Base-by-base conservation (phyloP, 176 grass and related monocot genomes). In the Echinochloa phyllopogon region DNA sequence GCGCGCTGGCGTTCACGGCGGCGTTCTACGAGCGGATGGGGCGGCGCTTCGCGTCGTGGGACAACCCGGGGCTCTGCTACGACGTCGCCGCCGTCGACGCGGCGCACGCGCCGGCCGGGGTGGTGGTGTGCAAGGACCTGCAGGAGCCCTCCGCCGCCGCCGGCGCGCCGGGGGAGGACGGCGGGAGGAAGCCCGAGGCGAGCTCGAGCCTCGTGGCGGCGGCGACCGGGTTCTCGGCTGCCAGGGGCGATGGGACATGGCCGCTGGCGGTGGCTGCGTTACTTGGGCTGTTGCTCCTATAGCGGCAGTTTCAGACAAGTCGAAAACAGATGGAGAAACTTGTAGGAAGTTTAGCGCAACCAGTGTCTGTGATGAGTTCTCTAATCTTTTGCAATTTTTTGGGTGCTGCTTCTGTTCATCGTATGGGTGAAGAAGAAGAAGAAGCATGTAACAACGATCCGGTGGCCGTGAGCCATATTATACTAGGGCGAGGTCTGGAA, bases 31-130 rank as follows among this genome's bases (percentile, higher is more conserved):
- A 80, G 81, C 87, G 74, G 36, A 92, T 99, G 90, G 92, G 94
- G 15, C 85, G 86, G 86, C 87, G 97, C 71, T 99, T 99, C 80
- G 91, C 91, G 1, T 96, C 94, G 6, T 96, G 97, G 97, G 91
- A 92, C 36, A 96, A 99, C 76, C 92, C 94, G 2, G 92, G 87
- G 40, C 4, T 99, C 69, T 99, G 97, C 58, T 98, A 88, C 82
- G 36, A 60, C 45, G 6, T 58, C 27, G 79, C 37, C 8, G 70
- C 78, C 0, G 88, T 74, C 6, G 84, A 64, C 18, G 72, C 69
- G 4, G 82, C 73, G 8, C 61, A 87, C 17, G 85, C 53, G 52
- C 86, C 83, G 18, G 9, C 47, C n/a, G 92, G 85, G 0, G 82
- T 91, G 11, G 79, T 79, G 1, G 75, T 77, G 44, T 98, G 90